phyloP scores from a whole-genome alignment of 2,329 filamentous ascomycete genomes.

The Fusarium sp. region DNA sequence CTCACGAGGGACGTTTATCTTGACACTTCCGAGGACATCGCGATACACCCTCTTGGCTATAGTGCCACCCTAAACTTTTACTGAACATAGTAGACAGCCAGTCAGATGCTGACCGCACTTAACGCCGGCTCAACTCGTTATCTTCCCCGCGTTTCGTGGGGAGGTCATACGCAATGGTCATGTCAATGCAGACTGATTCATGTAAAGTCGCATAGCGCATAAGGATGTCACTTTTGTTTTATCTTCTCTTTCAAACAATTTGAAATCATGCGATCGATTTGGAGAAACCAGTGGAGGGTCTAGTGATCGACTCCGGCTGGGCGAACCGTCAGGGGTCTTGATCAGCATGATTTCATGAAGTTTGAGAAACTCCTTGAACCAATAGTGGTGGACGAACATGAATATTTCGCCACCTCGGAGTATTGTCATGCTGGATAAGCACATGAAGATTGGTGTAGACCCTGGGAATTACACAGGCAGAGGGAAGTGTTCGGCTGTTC shows the following conservation, averaged over 20 bases:
- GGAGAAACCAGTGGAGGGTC: constrained; percentile 1
- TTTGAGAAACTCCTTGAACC: constrained; percentile 4
- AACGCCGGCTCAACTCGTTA: not conserved
- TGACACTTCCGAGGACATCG: constrained; percentile 20
- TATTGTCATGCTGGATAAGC: not conserved
- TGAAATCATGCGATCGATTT: constrained; percentile 23
- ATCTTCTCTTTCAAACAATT: not conserved
- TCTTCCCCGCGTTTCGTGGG: constrained; percentile 17
- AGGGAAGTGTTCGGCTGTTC: not conserved
- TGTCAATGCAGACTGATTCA: constrained; percentile 15
- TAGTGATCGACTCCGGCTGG: constrained; percentile 4
- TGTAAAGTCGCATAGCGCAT: constrained; percentile 5
- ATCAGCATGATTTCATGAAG: constrained; percentile 26
- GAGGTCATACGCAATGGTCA: constrained; percentile 33
- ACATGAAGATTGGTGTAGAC: not conserved
- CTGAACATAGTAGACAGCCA: not conserved
- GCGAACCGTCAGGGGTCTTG: constrained; percentile 5
- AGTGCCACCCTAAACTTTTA: constrained; percentile 3
- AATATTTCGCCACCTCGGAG: not conserved
- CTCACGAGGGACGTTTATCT: constrained; percentile 14
- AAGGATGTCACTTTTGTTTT: constrained; percentile 1
- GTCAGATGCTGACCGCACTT: constrained; percentile 17
- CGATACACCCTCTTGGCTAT: constrained; percentile 8
- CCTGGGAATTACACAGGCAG: constrained; percentile 4
- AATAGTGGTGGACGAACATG: constrained; percentile 8